Conservation (phyloP, 495 filamentous ascomycete species). For the Neurospora sp. region DNA sequence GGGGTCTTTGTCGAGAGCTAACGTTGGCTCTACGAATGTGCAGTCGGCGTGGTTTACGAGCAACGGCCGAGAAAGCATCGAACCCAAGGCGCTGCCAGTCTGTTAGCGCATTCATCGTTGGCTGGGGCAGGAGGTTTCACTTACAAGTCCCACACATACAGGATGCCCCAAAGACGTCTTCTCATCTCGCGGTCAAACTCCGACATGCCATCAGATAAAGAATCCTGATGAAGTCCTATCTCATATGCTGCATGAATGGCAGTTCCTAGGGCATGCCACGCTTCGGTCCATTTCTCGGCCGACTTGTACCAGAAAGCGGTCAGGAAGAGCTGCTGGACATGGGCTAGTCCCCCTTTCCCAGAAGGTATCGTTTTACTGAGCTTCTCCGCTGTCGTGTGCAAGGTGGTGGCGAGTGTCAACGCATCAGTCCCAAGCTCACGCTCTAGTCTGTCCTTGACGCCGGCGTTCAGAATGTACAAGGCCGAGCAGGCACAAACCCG, state of each 20-base stretch:
- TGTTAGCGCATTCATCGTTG: not conserved
- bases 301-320: conserved; percentile 44
- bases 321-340: conserved; percentile 44
- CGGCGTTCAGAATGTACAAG: conserved; percentile 30
- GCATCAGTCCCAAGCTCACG: conserved; percentile 32
- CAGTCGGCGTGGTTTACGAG: conserved; percentile 28
- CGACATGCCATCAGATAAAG: conserved; percentile 23
- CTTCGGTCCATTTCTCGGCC: conserved; percentile 41
- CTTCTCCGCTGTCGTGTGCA: conserved; percentile 35
- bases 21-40: conserved; percentile 25
- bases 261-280: conserved; percentile 38
- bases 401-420: conserved; percentile 28
- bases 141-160: conserved; percentile 33
- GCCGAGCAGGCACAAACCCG: conserved; percentile 42
- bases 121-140: not conserved
- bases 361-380: conserved; percentile 35
- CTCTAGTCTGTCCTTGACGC: conserved; percentile 33
- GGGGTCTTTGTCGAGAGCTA: conserved; percentile 28
- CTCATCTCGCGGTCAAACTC: conserved; percentile 38
- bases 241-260: conserved; percentile 43
- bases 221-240: conserved; percentile 41
- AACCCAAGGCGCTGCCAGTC: conserved; percentile 24
- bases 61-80: conserved; percentile 28
- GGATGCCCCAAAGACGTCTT: conserved; percentile 32
- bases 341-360: conserved; percentile 36